Evolutionary conservation across 371 early-diverging fungal genomes (phyloP).

Genomic region (Mortierella sp.): DNA sequence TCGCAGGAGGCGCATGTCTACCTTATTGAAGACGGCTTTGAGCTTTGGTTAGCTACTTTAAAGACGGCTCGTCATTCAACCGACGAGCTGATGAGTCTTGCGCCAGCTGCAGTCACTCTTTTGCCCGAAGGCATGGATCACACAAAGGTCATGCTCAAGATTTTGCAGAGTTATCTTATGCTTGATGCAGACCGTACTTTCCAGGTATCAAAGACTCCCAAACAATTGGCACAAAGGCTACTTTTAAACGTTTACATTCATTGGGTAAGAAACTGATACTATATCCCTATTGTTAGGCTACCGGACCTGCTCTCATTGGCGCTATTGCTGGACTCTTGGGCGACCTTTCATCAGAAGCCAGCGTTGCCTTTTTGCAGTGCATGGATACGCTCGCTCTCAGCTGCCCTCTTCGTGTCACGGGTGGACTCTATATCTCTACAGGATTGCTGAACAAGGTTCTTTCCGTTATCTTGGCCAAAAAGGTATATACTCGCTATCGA

Average conservation of each 20-base stretch:
- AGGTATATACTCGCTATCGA: slow-evolving; percentile 51
- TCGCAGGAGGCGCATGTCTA: slow-evolving; percentile 83
- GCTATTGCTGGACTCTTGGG: slow-evolving; percentile 66
- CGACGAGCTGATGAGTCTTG: slow-evolving; percentile 67
- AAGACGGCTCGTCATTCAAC: slow-evolving; percentile 70
- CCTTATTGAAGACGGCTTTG: slow-evolving; percentile 87
- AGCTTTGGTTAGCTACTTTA: slow-evolving; percentile 85
- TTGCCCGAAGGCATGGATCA: slow-evolving; percentile 83
- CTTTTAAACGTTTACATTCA: not conserved
- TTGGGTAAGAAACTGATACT: not conserved
- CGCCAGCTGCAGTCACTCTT: slow-evolving; percentile 68
- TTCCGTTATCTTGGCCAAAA: slow-evolving; percentile 60
- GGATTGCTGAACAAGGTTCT: slow-evolving; percentile 65
- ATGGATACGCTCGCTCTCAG: slow-evolving; percentile 68
- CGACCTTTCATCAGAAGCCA: slow-evolving; percentile 69
- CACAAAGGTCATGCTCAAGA: slow-evolving; percentile 75
- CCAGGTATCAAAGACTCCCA: slow-evolving; percentile 25
- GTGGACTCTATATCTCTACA: slow-evolving; percentile 62
- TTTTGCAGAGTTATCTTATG: slow-evolving; percentile 84
- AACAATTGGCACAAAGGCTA: slow-evolving; percentile 1
- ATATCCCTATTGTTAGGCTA: slow-evolving; percentile 38
- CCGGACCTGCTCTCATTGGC: slow-evolving; percentile 59
- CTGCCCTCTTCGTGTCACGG: slow-evolving; percentile 61
- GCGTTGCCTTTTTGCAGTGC: slow-evolving; percentile 67
- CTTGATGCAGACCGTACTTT: slow-evolving; percentile 57